Evolutionary conservation across 768 basidiomycete genomes (phyloP).

Genomic region (Suillus paluster): DNA sequence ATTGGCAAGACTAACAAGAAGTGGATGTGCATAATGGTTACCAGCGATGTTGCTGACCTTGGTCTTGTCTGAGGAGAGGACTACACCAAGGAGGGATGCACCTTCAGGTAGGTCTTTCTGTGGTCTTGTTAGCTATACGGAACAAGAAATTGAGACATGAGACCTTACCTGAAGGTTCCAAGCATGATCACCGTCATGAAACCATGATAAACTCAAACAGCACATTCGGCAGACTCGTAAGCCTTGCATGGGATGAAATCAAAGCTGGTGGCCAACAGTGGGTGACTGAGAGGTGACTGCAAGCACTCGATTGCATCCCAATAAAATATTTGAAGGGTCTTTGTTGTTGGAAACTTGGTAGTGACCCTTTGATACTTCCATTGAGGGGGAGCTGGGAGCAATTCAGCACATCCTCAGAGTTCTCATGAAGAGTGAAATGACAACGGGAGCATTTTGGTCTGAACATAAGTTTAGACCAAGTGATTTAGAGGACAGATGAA

Average conservation of each 20-base stretch:
- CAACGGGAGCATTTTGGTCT: neutral
- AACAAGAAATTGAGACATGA: constrained; percentile 5
- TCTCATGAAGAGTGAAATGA: neutral
- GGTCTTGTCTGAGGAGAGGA: constrained; percentile 39
- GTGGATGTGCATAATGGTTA: constrained; percentile 11
- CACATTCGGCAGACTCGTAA: constrained; percentile 15
- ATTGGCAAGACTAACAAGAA: constrained; percentile 18
- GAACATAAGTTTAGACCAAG: neutral
- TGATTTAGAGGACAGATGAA: constrained; percentile 28
- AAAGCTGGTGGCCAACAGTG: constrained; percentile 5
- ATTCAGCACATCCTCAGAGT: neutral
- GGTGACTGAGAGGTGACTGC: neutral
- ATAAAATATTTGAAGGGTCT: neutral
- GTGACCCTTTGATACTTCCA: neutral
- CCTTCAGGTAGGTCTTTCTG: constrained; percentile 26
- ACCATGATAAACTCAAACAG: constrained; percentile 18
- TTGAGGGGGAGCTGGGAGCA: neutral
- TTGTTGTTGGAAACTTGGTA: neutral
- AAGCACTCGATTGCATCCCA: neutral
- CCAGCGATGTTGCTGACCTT: constrained; percentile 14
- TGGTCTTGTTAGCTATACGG: neutral
- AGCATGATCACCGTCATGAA: constrained; percentile 29
- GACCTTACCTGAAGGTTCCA: constrained; percentile 31
- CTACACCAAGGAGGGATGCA: constrained; percentile 32
- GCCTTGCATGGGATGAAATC: constrained; percentile 18